These are phyloP conservation scores for Quercus parvula DNA, from an alignment of 306 rosid genomes.

Conservation along the genomic window DNA sequence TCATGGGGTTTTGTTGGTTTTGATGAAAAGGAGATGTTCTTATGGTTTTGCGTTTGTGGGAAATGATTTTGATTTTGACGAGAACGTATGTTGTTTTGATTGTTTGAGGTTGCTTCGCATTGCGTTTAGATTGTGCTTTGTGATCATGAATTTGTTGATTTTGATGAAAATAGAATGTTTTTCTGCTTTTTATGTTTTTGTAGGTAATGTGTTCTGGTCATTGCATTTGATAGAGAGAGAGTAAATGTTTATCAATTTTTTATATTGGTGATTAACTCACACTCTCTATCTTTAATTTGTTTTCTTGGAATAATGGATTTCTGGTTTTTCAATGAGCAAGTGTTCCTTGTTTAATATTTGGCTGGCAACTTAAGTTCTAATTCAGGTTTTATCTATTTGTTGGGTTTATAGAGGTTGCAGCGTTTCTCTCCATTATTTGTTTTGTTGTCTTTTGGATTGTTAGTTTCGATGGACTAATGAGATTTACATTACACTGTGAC, in stretches of 20 bases:
- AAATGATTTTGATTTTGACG: background rate
- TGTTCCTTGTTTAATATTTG: background rate
- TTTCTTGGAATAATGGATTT: background rate
- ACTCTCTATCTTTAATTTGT: background rate
- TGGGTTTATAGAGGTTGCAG: background rate
- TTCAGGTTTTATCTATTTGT: background rate
- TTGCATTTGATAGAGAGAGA: background rate
- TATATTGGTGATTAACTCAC: background rate
- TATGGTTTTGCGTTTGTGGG: background rate
- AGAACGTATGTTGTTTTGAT: background rate
- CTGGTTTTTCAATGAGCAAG: background rate
- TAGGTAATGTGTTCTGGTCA: background rate
- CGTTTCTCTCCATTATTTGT: background rate
- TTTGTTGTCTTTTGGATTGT: background rate
- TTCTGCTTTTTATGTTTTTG: background rate
- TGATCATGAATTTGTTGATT: background rate
- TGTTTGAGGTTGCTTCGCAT: background rate
- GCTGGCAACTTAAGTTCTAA: background rate
- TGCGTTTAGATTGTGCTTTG: background rate
- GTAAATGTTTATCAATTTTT: background rate
- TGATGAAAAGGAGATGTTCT: background rate
- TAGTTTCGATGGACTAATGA: background rate
- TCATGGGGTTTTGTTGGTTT: background rate
- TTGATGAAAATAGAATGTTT: background rate
- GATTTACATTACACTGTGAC: background rate